Base-by-base conservation (phyloP, 495 filamentous ascomycete species). In the Penicillium paradoxum region DNA sequence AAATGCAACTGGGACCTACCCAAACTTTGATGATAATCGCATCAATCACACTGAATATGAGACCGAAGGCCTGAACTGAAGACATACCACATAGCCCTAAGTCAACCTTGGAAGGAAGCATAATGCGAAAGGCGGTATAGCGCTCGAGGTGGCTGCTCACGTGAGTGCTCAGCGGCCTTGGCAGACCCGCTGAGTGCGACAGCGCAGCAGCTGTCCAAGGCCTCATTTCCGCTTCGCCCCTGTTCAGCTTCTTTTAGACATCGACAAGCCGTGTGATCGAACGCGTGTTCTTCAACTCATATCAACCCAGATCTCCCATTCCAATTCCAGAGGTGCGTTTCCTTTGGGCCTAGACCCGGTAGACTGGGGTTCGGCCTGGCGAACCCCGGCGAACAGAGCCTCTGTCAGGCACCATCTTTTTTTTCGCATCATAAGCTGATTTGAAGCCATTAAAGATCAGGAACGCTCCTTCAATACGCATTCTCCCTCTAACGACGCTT, bases 111-210 rank as follows among this genome's bases (percentile, higher is more conserved):
- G n/a, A n/a, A 29, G 15, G 14, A 44, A 44, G 18, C 41, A 11
- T 18, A 4, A 32, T 41, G 7, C 37, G 25, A 1, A 30, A 41
- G 30, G 6, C n/a, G n/a, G 48, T 4, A 32, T 49, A 49, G 46
- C 34, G 21, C 9, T 14, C 19, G 30, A 14, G 33, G 21, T 37
- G 21, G 8, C 21, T 10, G 4, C 4, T 48, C 48, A 50, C 48
- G 48, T 50, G 48, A 50, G n/a, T 8, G 11, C 6, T 8, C 4
- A 13, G 37, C 14, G 41, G 33, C 18, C 71, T 73, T 73, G 71
- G 69, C 71, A 63, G 67, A 72, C 69, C 69, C 69, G 66, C 71
- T 56, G 64, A 62, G 67, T 69, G 66, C 69, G 67, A 67, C 71
- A 56, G 54, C 61, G 46, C 41, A 55, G 62, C 60, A 49, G 62